Evolutionary conservation across 805 yeast genomes (phyloP), one percentile per base, ranked within the genome.

Genomic region (Pichia cephalocereana): DNA sequence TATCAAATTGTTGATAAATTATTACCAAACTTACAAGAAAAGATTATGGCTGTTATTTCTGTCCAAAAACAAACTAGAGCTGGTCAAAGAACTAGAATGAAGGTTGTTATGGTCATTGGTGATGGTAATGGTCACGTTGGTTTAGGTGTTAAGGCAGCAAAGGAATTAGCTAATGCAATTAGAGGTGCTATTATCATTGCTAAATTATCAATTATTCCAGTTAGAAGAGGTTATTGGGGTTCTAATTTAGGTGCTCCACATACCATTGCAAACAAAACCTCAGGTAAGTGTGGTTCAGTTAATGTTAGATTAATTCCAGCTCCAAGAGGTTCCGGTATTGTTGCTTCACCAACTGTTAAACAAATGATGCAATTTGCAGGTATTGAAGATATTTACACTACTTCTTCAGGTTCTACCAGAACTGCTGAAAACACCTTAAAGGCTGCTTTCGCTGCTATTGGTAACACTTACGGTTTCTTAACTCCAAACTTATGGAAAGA

Each of bases 141-240:
- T 87, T 85, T 93, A 73, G 99, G 99, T 81, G 89, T 93, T 81
- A 93, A 93, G 89, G 91, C 98, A 74, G 96, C 99, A 68, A 93
- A 93, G 89, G 99, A 93, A 81, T 97, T 93, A 70, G 99, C 99
- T 67, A 89, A 97, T 69, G 98, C 99, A 72, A 93, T 93, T 81
- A 89, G 96, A 80, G 96, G 98, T 67, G 99, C 98, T 68, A 91
- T 93, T 80, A 82, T 89, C 82, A 89, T 93, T 71, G 99, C 99
- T 75, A 93, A 93, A 83, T 83, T 93, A 70, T 85, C 96, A 64
- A 85, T 93, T 76, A 89, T 93, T 73, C 99, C 99, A 72, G 91
- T 93, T 80, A 91, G 99, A 85, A 89, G 99, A 84, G 99, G 99
- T 82, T 93, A 93, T 93, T 93, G 99, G 99, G 99, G 99, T 79